Base-by-base conservation (phyloP, 2,329 filamentous ascomycete species). In the Alternaria postmessia region DNA sequence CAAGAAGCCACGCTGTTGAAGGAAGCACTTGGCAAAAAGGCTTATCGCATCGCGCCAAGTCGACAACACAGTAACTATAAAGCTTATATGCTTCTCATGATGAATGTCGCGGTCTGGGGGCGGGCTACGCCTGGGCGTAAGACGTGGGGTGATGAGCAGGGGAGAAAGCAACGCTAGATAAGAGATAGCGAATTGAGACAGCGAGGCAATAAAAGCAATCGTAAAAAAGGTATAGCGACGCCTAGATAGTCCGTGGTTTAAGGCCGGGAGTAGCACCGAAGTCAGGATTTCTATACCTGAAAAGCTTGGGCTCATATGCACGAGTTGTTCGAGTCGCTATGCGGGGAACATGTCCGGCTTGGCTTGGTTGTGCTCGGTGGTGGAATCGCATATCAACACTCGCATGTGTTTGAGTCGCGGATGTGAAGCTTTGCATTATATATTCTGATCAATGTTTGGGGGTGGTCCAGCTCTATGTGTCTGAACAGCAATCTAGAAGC, bases 11-110 rank as follows among this genome's bases (percentile, higher is more conserved):
- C 18, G 11, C 26, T 22, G 18, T 36, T 18, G 43, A 38, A 52
- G 16, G 12, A 47, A 36, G 51, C 11, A 54, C 54, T 63, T 64
- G 63, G 59, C 59, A 43, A 53, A 36, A 63, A 60, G 54, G 54
- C 55, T 64, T 63, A 47, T 36, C n/a, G 44, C n/a, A 24, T 28
- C 28, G n/a, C 28, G 57, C 61, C 47, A 62, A 64, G 61, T 32
- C 32, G 34, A 43, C 34, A 7, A 48, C 18, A 38, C 20, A 44
- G 57, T 49, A 38, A 58, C 53, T 54, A 46, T 18, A 30, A 42
- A 48, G 44, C 49, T 63, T 61, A 57, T 57, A 47, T 58, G 42
- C 24, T 51, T 20, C 26, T 44, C 26, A 52, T 47, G 24, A 43
- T 52, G 52, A 36, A 43, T 22, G 28, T 42, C 39, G 11, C 20